These are phyloP conservation scores for Cymbidium sinense DNA, from an alignment of 106 monocot species.

Conservation along the genomic window DNA sequence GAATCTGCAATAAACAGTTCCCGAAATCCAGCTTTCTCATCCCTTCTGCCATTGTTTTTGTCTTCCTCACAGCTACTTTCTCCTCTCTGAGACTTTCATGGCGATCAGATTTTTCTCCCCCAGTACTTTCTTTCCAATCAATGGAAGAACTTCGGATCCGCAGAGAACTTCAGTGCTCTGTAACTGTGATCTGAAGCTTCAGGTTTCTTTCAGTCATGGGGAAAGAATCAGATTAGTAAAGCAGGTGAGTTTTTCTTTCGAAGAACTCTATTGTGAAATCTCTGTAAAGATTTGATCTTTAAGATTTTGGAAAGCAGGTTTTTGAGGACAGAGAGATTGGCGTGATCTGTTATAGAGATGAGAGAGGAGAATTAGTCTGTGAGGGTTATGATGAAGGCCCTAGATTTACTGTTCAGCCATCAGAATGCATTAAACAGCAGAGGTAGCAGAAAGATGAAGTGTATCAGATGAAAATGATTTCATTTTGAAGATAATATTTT, in stretches of 20 bases:
- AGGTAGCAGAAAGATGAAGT: not conserved
- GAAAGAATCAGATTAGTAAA: not conserved
- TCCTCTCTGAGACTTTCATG: not conserved
- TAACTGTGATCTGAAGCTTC: not conserved
- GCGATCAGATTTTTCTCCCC: not conserved
- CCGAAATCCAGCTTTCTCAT: too few species aligned
- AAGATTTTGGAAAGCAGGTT: constrained; percentile 15
- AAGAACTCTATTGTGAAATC: too few species aligned
- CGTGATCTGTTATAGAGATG: constrained; percentile 43
- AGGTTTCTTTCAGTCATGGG: not conserved
- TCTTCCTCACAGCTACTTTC: too few species aligned
- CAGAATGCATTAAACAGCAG: not conserved
- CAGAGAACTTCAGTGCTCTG: not conserved
- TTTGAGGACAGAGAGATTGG: constrained; percentile 32
- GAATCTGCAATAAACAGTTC: too few species aligned
- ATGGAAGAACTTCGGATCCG: not conserved
- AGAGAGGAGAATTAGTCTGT: constrained; percentile 43
- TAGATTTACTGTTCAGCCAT: constrained; percentile 8
- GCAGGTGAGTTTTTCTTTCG: not conserved
- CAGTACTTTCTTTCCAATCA: too few species aligned
- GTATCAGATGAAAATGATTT: not conserved
- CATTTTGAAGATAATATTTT: not conserved
- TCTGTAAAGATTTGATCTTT: not conserved
- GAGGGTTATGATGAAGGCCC: constrained; percentile 66
- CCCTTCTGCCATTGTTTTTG: too few species aligned